Evolutionary conservation across 495 filamentous ascomycete genomes (phyloP), one percentile per base, ranked within the genome.

Genomic region (Talaromyces proteolyticus): DNA sequence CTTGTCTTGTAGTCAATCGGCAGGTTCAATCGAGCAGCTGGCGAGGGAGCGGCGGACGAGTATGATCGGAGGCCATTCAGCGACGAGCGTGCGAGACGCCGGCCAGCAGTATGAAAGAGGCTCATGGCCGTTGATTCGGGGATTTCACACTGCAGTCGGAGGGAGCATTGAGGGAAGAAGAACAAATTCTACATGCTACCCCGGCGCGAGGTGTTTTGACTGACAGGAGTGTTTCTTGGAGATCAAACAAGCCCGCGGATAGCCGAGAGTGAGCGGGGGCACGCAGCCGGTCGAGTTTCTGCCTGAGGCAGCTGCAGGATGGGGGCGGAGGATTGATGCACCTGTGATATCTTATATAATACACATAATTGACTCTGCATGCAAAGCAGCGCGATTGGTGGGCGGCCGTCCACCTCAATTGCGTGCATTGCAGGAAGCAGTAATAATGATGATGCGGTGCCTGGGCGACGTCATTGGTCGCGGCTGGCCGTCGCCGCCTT

Each of bases 1-100:
- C 88, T 91, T 5, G 82, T 81, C 47, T 87, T 81, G 72, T 90
- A 97, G 70, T 98, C 91, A 57, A 87, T 86, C 14, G 91, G 91
- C 26, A 88, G 58, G 66, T 98, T 98, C 38, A 97, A 80, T 43
- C 76, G 76, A 38, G 79, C 80, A 22, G 70, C 62, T 4, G 79
- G 57, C 37, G 70, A 66, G 20, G 57, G 59, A 42, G 60, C 51
- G 22, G 53, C 56, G 2, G 65, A 62, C 38, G 66, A 64, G 37
- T 37, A 62, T n/a, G 53, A 55, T 26, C 45, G 25, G 19, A 25
- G 17, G 40, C 40, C 14, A 7, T n/a, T 23, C 16, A 37, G 23
- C 40, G 39, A 51, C 22, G 21, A 37, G 34, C 39, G 42, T 21
- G 49, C 39, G 21, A 44, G 26, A 26, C 49, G 49, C 49, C 49